A percentile compares a stretch with the other conserved stretches of the same genome.
phyloP scores from a whole-genome alignment of 305 asterid genomes.

The Striga hermonthica region DNA sequence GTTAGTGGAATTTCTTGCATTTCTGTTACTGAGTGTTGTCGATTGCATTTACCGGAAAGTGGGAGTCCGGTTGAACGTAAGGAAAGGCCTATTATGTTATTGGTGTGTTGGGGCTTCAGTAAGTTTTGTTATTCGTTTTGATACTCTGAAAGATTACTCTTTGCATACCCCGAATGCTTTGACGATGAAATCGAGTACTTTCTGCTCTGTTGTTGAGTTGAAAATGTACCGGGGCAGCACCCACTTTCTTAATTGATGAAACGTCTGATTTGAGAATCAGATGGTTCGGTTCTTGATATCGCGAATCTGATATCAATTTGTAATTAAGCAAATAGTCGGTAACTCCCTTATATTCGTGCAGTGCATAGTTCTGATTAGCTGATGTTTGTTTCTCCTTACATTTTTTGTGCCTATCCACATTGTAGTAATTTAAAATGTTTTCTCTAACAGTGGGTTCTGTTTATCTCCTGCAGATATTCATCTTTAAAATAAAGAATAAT shows the following conservation, averaged over 20 bases:
- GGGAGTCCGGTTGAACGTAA: background rate
- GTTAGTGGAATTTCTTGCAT: background rate
- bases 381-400: background rate
- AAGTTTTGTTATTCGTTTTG: background rate
- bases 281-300: no score
- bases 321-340: no score
- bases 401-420: background rate
- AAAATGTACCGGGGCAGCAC: no score
- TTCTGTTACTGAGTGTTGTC: background rate
- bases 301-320: no score
- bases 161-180: background rate
- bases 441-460: background rate
- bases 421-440: constrained; percentile 10
- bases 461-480: constrained; percentile 29
- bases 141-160: background rate
- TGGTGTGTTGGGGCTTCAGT: background rate
- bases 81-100: background rate
- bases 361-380: no score
- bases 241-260: no score
- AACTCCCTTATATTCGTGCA: no score
- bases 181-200: no score
- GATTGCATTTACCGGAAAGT: background rate
- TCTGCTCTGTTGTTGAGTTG: background rate
- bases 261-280: no score
- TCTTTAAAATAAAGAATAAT: constrained; percentile 21